Base-by-base conservation (phyloP, 768 basidiomycete genomes). In the Boletus rubescentipes region DNA sequence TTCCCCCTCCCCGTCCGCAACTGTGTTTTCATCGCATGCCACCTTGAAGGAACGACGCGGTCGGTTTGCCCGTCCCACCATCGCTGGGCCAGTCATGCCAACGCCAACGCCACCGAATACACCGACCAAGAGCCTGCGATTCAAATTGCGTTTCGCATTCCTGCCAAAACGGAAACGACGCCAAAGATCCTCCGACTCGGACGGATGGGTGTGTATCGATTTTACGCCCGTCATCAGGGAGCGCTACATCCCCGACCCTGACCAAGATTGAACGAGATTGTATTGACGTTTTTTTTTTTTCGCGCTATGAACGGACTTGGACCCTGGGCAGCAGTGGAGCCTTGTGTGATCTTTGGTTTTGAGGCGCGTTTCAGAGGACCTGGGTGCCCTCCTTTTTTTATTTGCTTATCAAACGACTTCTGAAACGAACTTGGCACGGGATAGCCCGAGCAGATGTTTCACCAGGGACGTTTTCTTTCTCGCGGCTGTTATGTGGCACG, bases 201-300 rank as follows among this genome's bases (percentile, higher is more conserved):
- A 64, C 1, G 71, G 67, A 10, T 70, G 71, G 69, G 63, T 70
- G 18, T 65, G 57, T 38, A 58, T 70, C 50, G 69, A 72, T 5
- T 46, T 72, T 26, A 65, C 57, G 7, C 67, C 69, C 4, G 15
- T 53, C 43, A 61, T 70, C 30, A 42, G 46, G 37, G 58, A 67
- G 43, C 65, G 43, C 18, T 56, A 49, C 29, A 40, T 70, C 1
- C 35, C 58, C 7, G 18, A 58, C 34, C 51, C 49, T 7, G 60
- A 31, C 14, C 41, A 59, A 5, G 67, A 67, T 20, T 58, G 39
- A 58, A 34, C 10, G 14, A 29, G 34, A 48, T 30, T 4, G 8
- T n/a, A 21, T 35, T 15, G 35, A 7, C 6, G 1, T 30, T n/a
- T 35, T 14, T 32, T 23, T 26, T 4, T 4, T 4, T 21, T 30